Evolutionary conservation across 2,329 filamentous ascomycete species (phyloP).

Genomic region (Colletotrichum liaoningense): DNA sequence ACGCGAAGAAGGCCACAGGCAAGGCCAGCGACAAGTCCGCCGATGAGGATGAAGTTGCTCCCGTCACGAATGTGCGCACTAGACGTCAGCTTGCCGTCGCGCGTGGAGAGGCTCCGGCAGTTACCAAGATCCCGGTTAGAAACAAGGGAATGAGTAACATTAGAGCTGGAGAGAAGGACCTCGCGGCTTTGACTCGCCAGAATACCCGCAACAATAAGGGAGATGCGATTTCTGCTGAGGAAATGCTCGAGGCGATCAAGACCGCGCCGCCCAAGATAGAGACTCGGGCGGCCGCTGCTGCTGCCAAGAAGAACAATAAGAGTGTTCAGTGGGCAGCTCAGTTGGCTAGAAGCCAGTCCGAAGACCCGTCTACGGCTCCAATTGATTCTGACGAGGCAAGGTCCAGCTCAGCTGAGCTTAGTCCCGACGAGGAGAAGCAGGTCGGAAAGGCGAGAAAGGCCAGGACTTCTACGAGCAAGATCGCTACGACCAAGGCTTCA

Average conservation of each 20-base stretch:
- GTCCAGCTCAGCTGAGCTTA: neutral
- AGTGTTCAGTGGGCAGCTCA: conserved; percentile 25
- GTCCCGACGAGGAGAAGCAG: conserved; percentile 18
- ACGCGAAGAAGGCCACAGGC: neutral
- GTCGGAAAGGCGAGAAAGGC: conserved; percentile 17
- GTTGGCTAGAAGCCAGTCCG: conserved; percentile 24
- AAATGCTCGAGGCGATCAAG: conserved; percentile 43
- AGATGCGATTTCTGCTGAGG: conserved; percentile 45
- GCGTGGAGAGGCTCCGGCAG: conserved; percentile 18
- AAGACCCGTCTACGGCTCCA: neutral
- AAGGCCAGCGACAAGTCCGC: neutral
- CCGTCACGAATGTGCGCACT: conserved; percentile 14
- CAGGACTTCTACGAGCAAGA: neutral
- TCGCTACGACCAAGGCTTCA: neutral
- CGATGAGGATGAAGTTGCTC: neutral
- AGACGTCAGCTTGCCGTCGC: conserved; percentile 32
- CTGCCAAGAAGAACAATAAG: conserved; percentile 16
- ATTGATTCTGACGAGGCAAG: neutral
- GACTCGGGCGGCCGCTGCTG: neutral
- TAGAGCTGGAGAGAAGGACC: conserved; percentile 52
- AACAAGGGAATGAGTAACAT: conserved; percentile 22
- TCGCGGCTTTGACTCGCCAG: conserved; percentile 53
- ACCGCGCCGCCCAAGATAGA: neutral
- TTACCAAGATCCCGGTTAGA: conserved; percentile 24
- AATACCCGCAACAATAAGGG: conserved; percentile 61